A percentile compares a stretch with the other conserved stretches of the same genome.
Conservation (phyloP, 352 stramenopile species). For the Achlya hypogyna region DNA sequence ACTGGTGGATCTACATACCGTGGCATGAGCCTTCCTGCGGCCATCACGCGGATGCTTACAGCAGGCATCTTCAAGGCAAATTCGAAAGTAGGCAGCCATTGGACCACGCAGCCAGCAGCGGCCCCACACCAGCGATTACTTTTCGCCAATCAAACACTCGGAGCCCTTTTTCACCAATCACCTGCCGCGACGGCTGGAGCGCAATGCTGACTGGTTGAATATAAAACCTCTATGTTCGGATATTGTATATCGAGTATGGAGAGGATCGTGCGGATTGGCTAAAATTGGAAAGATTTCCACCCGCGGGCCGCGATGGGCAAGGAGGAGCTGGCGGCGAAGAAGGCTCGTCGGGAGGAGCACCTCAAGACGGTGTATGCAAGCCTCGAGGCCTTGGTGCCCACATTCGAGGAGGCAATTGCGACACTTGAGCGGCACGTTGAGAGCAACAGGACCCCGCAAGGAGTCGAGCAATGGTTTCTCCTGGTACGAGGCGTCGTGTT, state of each 20-base stretch:
- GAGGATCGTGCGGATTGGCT: no score
- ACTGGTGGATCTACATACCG: slow-evolving; percentile 90
- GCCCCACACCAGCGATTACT: slow-evolving; percentile 19
- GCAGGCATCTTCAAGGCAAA: slow-evolving; percentile 23
- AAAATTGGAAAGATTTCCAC: not conserved
- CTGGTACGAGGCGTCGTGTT: slow-evolving; percentile 29
- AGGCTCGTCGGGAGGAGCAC: slow-evolving; percentile 5
- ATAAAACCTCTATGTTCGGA: no score
- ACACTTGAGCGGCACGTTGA: slow-evolving; percentile 31
- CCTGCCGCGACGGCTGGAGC: not conserved
- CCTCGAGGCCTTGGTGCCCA: slow-evolving; percentile 8
- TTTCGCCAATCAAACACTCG: slow-evolving; percentile 1
- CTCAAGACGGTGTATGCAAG: slow-evolving; percentile 3
- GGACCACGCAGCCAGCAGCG: not conserved
- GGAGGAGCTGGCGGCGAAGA: slow-evolving; percentile 2
- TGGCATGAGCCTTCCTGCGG: not conserved
- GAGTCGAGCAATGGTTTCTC: slow-evolving; percentile 46
- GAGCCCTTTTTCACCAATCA: slow-evolving; percentile 5
- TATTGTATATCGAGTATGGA: no score
- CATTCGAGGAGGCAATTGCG: slow-evolving; percentile 35
- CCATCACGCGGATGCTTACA: not conserved
- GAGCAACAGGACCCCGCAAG: slow-evolving; percentile 31
- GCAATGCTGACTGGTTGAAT: not conserved
- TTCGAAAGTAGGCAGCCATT: slow-evolving; percentile 12
- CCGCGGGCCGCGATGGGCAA: not conserved